These are phyloP conservation scores for Nakaseomyces sp. DNA, from an alignment of 1,139 yeast genomes.

Conservation along the genomic window DNA sequence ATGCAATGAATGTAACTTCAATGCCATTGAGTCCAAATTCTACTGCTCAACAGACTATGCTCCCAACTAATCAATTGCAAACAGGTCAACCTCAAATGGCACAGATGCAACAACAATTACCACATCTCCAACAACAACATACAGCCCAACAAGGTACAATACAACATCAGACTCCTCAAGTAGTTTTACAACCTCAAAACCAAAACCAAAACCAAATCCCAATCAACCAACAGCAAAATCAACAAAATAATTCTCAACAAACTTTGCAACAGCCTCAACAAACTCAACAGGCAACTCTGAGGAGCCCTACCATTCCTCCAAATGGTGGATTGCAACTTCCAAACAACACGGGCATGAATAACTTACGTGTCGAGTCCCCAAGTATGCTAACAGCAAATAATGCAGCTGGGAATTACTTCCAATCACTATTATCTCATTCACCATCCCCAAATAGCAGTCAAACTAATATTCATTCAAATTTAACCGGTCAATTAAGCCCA, in stretches of 20 bases:
- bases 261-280: not conserved
- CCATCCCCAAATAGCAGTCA: constrained; percentile 9
- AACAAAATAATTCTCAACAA: not conserved
- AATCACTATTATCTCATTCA: constrained; percentile 1
- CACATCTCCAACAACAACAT: constrained; percentile 7
- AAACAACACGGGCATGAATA: not conserved
- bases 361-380: constrained; percentile 11
- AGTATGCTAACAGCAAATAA: constrained; percentile 17
- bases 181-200: not conserved
- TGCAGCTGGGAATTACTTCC: constrained; percentile 22
- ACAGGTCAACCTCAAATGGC: constrained; percentile 37
- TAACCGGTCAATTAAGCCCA: constrained; percentile 7
- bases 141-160: not conserved
- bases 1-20: not conserved
- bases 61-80: constrained; percentile 7
- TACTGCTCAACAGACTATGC: constrained; percentile 17
- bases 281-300: not conserved
- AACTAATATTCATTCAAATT: constrained; percentile 2
- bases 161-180: not conserved
- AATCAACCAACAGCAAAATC: not conserved
- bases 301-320: not conserved
- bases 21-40: constrained; percentile 9
- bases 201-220: not conserved
- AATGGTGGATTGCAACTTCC: constrained; percentile 1
- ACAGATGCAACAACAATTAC: constrained; percentile 36